Conservation (phyloP, 225 moss, liverwort and hornwort species). For the Polytrichum commune region DNA sequence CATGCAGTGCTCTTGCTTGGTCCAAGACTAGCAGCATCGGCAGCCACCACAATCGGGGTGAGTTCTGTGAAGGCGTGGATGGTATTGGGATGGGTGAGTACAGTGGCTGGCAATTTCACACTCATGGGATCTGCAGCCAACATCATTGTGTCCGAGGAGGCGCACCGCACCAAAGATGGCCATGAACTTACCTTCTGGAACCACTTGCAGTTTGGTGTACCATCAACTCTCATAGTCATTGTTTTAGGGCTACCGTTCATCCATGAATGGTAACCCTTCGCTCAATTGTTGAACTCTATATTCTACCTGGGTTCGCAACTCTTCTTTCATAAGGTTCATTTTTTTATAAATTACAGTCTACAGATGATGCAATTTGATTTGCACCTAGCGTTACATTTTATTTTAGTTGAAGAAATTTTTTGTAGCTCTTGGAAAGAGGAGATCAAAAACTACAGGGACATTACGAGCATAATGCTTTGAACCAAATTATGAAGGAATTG, state of each 20-base stretch:
- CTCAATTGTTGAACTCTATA: no score
- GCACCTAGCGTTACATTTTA: no score
- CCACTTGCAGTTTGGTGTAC: constrained; percentile 81
- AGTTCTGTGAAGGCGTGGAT: constrained; percentile 81
- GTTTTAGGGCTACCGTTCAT: constrained; percentile 70
- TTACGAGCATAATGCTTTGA: no score
- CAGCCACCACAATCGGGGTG: constrained; percentile 39
- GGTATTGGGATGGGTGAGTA: constrained; percentile 94
- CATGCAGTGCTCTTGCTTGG: constrained; percentile 73
- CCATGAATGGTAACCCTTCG: no score
- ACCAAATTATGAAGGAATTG: no score
- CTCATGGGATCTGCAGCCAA: constrained; percentile 89
- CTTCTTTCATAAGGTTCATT: no score
- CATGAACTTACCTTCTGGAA: constrained; percentile 66
- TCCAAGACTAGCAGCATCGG: constrained; percentile 65
- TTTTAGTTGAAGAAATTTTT: no score
- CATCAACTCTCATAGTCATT: constrained; percentile 66
- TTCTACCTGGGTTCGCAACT: no score
- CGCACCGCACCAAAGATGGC: constrained; percentile 32
- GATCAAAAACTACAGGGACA: no score
- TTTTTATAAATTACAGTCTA: no score
- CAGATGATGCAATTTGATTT: no score
- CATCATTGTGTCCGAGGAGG: constrained; percentile 84
- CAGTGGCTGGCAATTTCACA: constrained; percentile 91
- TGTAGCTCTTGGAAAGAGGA: no score